Evolutionary conservation across 2,329 filamentous ascomycete species (phyloP).

Genomic region (Orbilia oligospora): DNA sequence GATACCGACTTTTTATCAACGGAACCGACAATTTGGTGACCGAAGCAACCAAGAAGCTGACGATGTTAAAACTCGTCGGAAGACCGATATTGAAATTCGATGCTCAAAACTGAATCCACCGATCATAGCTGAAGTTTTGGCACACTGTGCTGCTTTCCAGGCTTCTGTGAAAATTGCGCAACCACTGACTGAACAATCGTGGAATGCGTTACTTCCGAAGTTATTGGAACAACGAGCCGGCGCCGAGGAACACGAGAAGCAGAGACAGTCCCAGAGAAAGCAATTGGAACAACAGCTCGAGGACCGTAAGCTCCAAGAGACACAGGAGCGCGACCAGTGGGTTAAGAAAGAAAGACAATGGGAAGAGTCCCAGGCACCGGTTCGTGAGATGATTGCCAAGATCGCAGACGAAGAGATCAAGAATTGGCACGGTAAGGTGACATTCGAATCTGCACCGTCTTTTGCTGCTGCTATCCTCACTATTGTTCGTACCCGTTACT

Average conservation of each 20-base stretch:
- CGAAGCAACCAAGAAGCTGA: conserved; percentile 76
- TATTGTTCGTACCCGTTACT: conserved; percentile 78
- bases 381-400: conserved; percentile 76
- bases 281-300: conserved; percentile 66
- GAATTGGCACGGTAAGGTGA: conserved; percentile 76
- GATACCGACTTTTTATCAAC: conserved; percentile 55
- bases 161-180: conserved; percentile 79
- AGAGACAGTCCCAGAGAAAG: conserved; percentile 68
- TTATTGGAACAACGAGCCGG: conserved; percentile 76
- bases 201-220: conserved; percentile 78
- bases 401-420: conserved; percentile 81
- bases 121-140: conserved; percentile 74
- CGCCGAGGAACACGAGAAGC: conserved; percentile 74
- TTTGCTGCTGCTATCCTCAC: conserved; percentile 81
- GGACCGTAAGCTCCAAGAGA: conserved; percentile 70
- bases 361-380: conserved; percentile 78
- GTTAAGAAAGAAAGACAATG: conserved; percentile 78
- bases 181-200: conserved; percentile 78
- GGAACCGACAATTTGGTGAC: conserved; percentile 66
- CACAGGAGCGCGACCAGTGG: conserved; percentile 71
- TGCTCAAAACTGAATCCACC: conserved; percentile 78
- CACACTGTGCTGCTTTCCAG: conserved; percentile 80
- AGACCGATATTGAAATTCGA: conserved; percentile 79
- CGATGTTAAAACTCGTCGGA: conserved; percentile 76
- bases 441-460: conserved; percentile 75